A percentile compares a stretch with the other conserved stretches of the same genome.
These are phyloP conservation scores for Hortiboletus campestris DNA, from an alignment of 768 basidiomycete genomes.

Conservation along the genomic window DNA sequence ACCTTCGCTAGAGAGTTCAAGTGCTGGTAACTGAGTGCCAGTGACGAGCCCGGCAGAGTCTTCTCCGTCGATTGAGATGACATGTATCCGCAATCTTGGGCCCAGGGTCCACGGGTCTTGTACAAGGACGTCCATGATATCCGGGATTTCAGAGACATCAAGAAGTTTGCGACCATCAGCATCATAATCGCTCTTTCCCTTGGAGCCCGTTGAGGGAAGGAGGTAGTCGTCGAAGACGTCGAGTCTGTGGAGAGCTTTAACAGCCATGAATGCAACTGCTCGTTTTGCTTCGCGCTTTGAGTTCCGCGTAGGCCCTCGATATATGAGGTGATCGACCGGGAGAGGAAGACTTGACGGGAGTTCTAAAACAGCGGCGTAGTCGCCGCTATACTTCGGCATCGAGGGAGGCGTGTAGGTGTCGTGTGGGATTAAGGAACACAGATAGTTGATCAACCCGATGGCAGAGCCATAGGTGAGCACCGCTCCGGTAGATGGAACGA, in stretches of 20 bases:
- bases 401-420: constrained; percentile 65
- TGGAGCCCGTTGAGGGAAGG: constrained; percentile 60
- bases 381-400: constrained; percentile 59
- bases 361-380: constrained; percentile 54
- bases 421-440: constrained; percentile 75
- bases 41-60: constrained; percentile 63
- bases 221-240: constrained; percentile 82
- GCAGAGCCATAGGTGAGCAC: constrained; percentile 77
- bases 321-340: constrained; percentile 49
- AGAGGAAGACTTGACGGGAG: constrained; percentile 71
- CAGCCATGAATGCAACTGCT: constrained; percentile 77
- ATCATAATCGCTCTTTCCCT: constrained; percentile 50
- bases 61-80: constrained; percentile 49
- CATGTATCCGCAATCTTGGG: constrained; percentile 60
- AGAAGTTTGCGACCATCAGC: constrained; percentile 46
- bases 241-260: constrained; percentile 63
- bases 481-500: constrained; percentile 71
- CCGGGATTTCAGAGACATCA: constrained; percentile 47
- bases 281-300: constrained; percentile 84
- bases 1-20: constrained; percentile 41
- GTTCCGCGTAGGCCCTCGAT: constrained; percentile 54
- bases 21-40: constrained; percentile 52
- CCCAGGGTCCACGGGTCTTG: constrained; percentile 66
- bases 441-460: constrained; percentile 64
- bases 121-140: constrained; percentile 57